A percentile compares a stretch with the other conserved stretches of the same genome.
phyloP scores from a whole-genome alignment of 2,329 filamentous ascomycete species.

The Aspergillus proliferans region DNA sequence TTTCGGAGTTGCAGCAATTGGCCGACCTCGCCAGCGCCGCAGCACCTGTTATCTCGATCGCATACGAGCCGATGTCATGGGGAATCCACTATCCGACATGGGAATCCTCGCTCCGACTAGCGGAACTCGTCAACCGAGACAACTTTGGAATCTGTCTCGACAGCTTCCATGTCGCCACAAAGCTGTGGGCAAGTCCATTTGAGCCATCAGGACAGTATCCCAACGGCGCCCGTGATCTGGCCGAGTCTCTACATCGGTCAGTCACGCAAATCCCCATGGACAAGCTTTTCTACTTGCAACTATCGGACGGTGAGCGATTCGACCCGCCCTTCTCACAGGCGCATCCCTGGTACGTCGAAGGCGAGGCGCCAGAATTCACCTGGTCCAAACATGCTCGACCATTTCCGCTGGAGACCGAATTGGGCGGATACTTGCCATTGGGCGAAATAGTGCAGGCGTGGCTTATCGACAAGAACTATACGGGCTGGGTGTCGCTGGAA shows the following conservation, averaged over 20 bases:
- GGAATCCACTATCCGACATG: conserved; percentile 25
- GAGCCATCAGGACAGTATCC: conserved; percentile 18
- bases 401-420: conserved; percentile 24
- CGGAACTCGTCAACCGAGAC: conserved; percentile 20
- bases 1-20: conserved; percentile 25
- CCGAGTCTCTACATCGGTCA: conserved; percentile 18
- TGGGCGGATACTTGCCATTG: conserved; percentile 23
- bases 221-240: conserved; percentile 12
- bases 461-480: conserved; percentile 23
- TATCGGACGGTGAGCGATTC: conserved; percentile 31
- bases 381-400: conserved; percentile 26
- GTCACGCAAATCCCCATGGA: conserved; percentile 15
- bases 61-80: conserved; percentile 33
- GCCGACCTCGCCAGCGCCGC: conserved; percentile 21
- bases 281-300: conserved; percentile 31
- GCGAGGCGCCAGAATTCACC: conserved; percentile 23
- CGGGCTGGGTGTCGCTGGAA: conserved; percentile 30
- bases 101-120: conserved; percentile 24
- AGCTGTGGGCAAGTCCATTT: conserved; percentile 28
- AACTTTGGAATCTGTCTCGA: conserved; percentile 37
- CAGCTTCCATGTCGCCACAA: conserved; percentile 28
- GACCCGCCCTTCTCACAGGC: conserved; percentile 22
- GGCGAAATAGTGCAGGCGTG: conserved; percentile 21
- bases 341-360: conserved; percentile 24
- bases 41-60: conserved; percentile 21